Evolutionary conservation across 805 yeast genomes (phyloP), one percentile per base, ranked within the genome.

Genomic region (Candida suzukii): DNA sequence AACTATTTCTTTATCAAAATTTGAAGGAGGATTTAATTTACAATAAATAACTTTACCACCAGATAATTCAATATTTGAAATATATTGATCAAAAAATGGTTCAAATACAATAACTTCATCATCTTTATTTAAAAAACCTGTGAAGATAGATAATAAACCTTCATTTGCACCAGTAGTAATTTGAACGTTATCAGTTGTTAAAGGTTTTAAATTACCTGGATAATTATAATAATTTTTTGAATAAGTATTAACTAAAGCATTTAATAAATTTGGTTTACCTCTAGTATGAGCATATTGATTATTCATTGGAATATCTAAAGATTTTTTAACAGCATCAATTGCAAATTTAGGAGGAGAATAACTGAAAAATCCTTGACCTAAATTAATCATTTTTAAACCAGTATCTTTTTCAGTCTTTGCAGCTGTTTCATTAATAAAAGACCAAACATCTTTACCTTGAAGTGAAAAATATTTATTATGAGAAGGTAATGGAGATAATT

Each of bases 101-200:
- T 91, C 95, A 57, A 93, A 85, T 13, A 93, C 97, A 60, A 93
- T 85, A 21, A 83, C 99, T 61, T 93, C 99, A 54, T 93, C 99
- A 19, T 95, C 97, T 2, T 79, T 76, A 35, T 85, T 74, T 48
- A 93, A 64, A 51, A 88, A 83, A 0, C 95, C 99, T 44, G 88
- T 82, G 58, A 90, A 80, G 3, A 83, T 78, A 2, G 96, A 66
- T 40, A 87, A 71, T 71, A 93, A 85, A 29, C 97, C 98, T 65
- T 93, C 98, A 56, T 93, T 93, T 35, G 99, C 99, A 42, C 99
- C 99, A 2, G 98, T 88, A 35, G 96, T 87, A 31, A 91, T 82
- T 42, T 82, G 77, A 33, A 93, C 70, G 56, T 88, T 84, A 22
- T 67, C 65, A 17, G 76, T 70, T 21, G 72, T 69, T 18, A 88